phyloP scores from a whole-genome alignment of 1,284 basidiomycete genomes.

The Tremellales sp. region DNA sequence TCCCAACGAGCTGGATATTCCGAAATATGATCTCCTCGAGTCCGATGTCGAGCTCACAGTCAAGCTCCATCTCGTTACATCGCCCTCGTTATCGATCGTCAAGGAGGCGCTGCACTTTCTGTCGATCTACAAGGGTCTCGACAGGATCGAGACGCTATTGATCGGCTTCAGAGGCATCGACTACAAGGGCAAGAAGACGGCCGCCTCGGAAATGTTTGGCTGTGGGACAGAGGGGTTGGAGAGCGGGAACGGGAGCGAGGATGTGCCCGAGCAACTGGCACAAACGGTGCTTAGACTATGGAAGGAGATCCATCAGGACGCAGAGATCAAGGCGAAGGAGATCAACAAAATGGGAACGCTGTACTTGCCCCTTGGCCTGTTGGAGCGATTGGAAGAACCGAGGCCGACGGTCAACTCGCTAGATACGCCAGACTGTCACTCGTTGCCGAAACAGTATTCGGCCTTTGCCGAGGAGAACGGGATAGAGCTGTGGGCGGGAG shows the following conservation, averaged over 20 bases:
- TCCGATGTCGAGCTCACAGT: slow-evolving; percentile 43
- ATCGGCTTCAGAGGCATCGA: slow-evolving; percentile 43
- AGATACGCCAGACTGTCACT: slow-evolving; percentile 47
- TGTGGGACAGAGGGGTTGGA: slow-evolving; percentile 22
- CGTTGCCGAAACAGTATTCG: slow-evolving; percentile 39
- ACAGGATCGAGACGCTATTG: slow-evolving; percentile 34
- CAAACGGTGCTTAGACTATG: slow-evolving; percentile 22
- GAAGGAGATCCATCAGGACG: slow-evolving; percentile 10
- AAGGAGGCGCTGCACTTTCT: slow-evolving; percentile 24
- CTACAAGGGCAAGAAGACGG: slow-evolving; percentile 34
- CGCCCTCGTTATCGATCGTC: slow-evolving; percentile 7
- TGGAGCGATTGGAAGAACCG: slow-evolving; percentile 16
- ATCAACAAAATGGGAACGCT: slow-evolving; percentile 39
- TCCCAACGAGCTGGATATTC: slow-evolving; percentile 33
- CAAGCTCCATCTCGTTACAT: slow-evolving; percentile 38
- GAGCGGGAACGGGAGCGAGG: slow-evolving; percentile 11
- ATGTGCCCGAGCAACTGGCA: slow-evolving; percentile 14
- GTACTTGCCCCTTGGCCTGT: slow-evolving; percentile 28
- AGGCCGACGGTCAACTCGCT: slow-evolving; percentile 37
- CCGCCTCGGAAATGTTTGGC: slow-evolving; percentile 21
- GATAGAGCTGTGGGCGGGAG: slow-evolving; percentile 47
- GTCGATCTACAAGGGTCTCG: slow-evolving; percentile 27
- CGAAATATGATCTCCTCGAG: slow-evolving; percentile 6
- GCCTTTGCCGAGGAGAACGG: slow-evolving; percentile 34
- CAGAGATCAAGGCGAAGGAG: not conserved